These are phyloP conservation scores for Solanum lycopersicoides DNA, from an alignment of 257 asterid species.

Conservation along the genomic window DNA sequence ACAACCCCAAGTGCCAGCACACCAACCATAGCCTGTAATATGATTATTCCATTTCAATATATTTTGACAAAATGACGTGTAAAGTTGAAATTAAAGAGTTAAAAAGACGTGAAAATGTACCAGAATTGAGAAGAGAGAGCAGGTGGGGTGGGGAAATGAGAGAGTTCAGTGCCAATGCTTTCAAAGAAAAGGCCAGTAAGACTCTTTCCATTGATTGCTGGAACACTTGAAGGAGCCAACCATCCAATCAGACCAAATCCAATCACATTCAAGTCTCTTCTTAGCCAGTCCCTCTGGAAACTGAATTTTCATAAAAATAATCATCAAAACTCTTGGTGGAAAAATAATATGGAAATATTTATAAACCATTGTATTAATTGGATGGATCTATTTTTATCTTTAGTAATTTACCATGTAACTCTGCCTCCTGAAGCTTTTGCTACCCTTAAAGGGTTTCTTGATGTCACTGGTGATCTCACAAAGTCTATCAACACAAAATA, in stretches of 20 bases:
- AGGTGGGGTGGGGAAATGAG: conserved; percentile 85
- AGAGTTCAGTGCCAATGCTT: conserved; percentile 78
- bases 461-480: conserved; percentile 35
- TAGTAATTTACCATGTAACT: conserved; percentile 47
- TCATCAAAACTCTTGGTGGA: no score
- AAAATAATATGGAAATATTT: neutral
- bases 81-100: no score
- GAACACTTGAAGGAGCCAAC: conserved; percentile 90
- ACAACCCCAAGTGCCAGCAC: conserved; percentile 84
- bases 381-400: neutral
- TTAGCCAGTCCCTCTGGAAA: conserved; percentile 76
- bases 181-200: conserved; percentile 79
- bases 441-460: conserved; percentile 62
- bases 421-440: conserved; percentile 68
- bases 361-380: neutral
- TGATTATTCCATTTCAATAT: no score
- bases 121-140: conserved; percentile 76
- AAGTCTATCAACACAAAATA: conserved; percentile 26
- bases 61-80: no score
- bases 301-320: conserved; percentile 11
- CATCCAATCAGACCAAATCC: conserved; percentile 94
- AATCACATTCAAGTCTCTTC: conserved; percentile 84
- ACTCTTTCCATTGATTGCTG: conserved; percentile 71
- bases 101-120: conserved; percentile 4
- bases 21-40: conserved; percentile 74